Evolutionary conservation across 495 filamentous ascomycete species (phyloP), one percentile per base, ranked within the genome.

Genomic region (Trypethelium eluteriae): DNA sequence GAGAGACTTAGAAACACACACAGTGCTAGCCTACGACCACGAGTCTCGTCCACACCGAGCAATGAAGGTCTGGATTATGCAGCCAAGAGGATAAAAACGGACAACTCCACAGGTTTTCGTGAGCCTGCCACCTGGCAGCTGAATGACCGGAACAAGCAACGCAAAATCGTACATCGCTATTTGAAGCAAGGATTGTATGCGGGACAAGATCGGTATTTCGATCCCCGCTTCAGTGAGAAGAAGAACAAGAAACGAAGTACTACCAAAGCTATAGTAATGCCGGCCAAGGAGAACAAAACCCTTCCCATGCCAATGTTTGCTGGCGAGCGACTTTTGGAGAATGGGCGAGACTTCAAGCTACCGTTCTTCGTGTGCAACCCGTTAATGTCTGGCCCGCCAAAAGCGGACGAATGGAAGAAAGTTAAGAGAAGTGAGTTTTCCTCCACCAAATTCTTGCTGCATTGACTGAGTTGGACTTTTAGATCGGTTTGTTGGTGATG

Each of bases 401-500:
- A 93, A 74, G 92, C 92, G 0, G 85, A 93, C 69, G 89, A 93
- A 66, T 98, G 92, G 89, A 85, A 85, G 61, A 94, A 90, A 74
- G 88, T 90, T 46, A 91, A 91, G 65, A 93, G 89, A 72, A 98
- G 92, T 96, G 82, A 74, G 84, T 79, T 64, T 34, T 7, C 32
- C 12, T 44, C 12, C 41, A 1, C 39, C 3, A 62, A 61, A 11
- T 34, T 63, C 34, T 34, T 39, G 44, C 9, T 38, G 1, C 14
- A 62, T 66, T 67, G 67, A 59, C 11, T 65, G 3, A 25, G 2
- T 67, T 63, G 32, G 11, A 32, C 25, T 36, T 56, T 34, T 70
- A 96, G 92, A 96, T 78, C 89, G 92, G 35, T 96, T 98, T 70
- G 85, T 96, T 65, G 94, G 94, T 36, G 91, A 97, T 70, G 90